Evolutionary conservation across 768 basidiomycete genomes (phyloP).

Genomic region (Phanerodontia chrysosporium): DNA sequence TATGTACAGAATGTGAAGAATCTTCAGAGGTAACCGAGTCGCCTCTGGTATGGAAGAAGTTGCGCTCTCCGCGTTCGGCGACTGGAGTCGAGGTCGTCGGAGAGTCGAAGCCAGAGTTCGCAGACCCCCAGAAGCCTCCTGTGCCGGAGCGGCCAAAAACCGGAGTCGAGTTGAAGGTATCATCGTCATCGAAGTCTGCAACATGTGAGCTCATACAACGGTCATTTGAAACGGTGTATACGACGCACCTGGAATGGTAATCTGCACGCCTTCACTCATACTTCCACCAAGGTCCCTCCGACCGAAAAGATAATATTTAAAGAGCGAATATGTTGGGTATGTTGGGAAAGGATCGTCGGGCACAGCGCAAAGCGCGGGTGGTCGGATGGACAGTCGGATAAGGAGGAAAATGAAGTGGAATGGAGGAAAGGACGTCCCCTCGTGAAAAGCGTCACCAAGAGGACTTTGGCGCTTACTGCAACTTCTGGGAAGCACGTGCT

Average conservation of each 20-base stretch:
- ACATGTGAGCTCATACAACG: not conserved
- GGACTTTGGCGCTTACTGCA: not conserved
- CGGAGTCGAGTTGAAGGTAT: conserved; percentile 56
- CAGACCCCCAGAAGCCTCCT: conserved; percentile 27
- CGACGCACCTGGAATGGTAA: conserved; percentile 42
- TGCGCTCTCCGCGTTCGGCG: conserved; percentile 46
- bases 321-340: not conserved
- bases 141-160: conserved; percentile 63
- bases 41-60: conserved; percentile 72
- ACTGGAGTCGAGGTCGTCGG: conserved; percentile 57
- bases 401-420: not conserved
- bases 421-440: not conserved
- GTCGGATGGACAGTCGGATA: not conserved
- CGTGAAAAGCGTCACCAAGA: conserved; percentile 1
- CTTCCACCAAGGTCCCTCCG: not conserved
- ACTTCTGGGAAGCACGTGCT: not conserved
- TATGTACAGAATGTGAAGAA: conserved; percentile 56
- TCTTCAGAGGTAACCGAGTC: conserved; percentile 79
- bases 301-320: not conserved
- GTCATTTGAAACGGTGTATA: not conserved
- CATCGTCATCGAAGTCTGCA: conserved; percentile 78
- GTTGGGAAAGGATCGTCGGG: not conserved
- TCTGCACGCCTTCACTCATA: conserved; percentile 37
- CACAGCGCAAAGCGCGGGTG: not conserved
- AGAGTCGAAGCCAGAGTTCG: conserved; percentile 55